Evolutionary conservation across 2,329 filamentous ascomycete genomes (phyloP).

Genomic region (Colletotrichum spinosum): DNA sequence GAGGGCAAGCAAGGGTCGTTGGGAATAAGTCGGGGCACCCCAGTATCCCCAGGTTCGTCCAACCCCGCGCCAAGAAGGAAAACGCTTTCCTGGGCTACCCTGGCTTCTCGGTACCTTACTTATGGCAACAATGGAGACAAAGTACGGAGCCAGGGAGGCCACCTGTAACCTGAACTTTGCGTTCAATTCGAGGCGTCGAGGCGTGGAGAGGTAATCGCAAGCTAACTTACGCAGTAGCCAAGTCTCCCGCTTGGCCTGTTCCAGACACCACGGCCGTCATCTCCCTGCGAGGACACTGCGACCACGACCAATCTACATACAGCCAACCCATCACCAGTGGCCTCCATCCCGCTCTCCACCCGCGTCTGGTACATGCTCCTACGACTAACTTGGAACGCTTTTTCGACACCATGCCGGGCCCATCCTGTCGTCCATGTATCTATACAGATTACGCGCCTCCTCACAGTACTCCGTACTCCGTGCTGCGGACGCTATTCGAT

Average conservation of each 20-base stretch:
- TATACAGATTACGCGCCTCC: background rate
- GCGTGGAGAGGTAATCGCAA: too few relatives aligned
- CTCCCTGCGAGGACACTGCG: slow-evolving; percentile 15
- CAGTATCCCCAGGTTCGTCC: slow-evolving; percentile 32
- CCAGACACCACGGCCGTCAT: slow-evolving; percentile 8
- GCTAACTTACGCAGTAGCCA: slow-evolving; percentile 12
- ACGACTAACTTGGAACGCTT: slow-evolving; percentile 18
- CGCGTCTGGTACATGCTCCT: background rate
- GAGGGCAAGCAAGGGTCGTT: too few relatives aligned
- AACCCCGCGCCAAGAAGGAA: slow-evolving; percentile 36
- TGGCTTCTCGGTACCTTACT: too few relatives aligned
- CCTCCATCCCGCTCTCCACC: slow-evolving; percentile 2
- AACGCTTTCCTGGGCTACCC: too few relatives aligned
- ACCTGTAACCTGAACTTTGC: too few relatives aligned
- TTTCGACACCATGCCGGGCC: slow-evolving; percentile 24
- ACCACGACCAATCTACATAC: slow-evolving; percentile 23
- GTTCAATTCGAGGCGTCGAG: too few relatives aligned
- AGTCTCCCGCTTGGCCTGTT: slow-evolving; percentile 29
- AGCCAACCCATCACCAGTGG: background rate
- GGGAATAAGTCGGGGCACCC: slow-evolving; percentile 17
- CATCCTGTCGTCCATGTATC: slow-evolving; percentile 8
- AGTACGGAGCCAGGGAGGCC: too few relatives aligned
- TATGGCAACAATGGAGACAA: too few relatives aligned
- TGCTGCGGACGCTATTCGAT: background rate
- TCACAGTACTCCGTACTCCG: too few relatives aligned